Conservation (phyloP, 2,329 filamentous ascomycete species). For the Aspergillus arachidicola region DNA sequence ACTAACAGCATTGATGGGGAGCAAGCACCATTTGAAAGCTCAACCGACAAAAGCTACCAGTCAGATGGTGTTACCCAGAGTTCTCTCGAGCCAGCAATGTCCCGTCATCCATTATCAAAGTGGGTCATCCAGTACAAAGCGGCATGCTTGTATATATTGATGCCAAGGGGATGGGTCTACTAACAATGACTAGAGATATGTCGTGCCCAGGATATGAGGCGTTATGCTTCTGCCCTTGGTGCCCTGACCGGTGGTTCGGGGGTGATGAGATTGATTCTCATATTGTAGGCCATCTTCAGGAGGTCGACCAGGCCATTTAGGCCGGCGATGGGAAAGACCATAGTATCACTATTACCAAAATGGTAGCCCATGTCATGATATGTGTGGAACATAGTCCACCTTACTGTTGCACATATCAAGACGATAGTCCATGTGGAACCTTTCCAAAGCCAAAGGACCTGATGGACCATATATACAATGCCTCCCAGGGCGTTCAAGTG, state of each 20-base stretch:
- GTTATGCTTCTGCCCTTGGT: neutral
- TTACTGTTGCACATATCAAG: neutral
- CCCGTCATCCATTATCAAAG: neutral
- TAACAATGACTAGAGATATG: neutral
- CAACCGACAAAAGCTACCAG: neutral
- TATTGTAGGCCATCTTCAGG: neutral
- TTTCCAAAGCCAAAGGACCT: neutral
- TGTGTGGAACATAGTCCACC: neutral
- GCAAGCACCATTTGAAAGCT: neutral
- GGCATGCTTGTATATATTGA: neutral
- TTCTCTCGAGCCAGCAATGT: neutral
- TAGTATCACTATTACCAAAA: neutral
- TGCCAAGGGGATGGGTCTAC: too few relatives aligned
- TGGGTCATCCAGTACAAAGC: neutral
- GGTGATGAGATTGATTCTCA: neutral
- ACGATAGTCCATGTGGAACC: neutral
- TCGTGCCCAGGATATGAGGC: neutral
- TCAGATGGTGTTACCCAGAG: neutral
- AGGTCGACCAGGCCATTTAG: neutral
- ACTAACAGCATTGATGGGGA: neutral
- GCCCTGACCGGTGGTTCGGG: neutral
- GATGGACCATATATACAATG: neutral
- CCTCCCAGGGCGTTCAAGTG: neutral
- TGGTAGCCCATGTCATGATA: neutral
- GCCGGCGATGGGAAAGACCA: neutral